These are phyloP conservation scores for Lichtheimia hyalospora DNA, from an alignment of 371 early-diverging fungal genomes.

Conservation along the genomic window DNA sequence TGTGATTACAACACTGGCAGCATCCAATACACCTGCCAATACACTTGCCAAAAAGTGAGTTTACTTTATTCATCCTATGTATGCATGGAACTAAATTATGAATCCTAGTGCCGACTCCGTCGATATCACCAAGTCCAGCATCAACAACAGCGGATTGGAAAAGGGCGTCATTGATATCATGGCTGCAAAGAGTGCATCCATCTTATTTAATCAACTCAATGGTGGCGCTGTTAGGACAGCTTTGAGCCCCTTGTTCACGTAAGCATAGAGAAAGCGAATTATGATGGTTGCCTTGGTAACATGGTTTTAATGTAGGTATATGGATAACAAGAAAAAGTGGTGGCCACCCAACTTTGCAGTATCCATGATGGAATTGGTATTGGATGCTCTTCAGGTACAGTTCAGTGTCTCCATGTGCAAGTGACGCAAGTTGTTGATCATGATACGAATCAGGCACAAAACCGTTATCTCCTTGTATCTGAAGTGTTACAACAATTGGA, in stretches of 20 bases:
- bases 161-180: slow-evolving; percentile 22
- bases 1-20: slow-evolving; percentile 46
- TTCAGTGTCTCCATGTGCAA: no score
- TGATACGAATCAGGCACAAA: slow-evolving; percentile 48
- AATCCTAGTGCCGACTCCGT: slow-evolving; percentile 14
- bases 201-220: slow-evolving; percentile 31
- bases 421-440: no score
- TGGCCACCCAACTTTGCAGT: slow-evolving; percentile 53
- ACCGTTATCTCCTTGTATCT: slow-evolving; percentile 66
- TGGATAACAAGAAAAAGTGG: slow-evolving; percentile 64
- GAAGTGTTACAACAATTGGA: slow-evolving; percentile 64
- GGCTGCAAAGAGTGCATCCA: slow-evolving; percentile 29
- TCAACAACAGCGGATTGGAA: slow-evolving; percentile 18
- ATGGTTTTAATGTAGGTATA: slow-evolving; percentile 27
- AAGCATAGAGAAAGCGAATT: background rate
- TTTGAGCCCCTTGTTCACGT: slow-evolving; percentile 14
- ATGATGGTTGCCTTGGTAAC: background rate
- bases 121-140: slow-evolving; percentile 27
- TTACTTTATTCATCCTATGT: no score
- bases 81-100: no score
- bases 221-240: slow-evolving; percentile 44
- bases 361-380: slow-evolving; percentile 54
- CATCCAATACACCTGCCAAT: slow-evolving; percentile 24
- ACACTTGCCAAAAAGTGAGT: slow-evolving; percentile 26
- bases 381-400: slow-evolving; percentile 53